Percentiles rank a stretch among this genome's conserved stretches.
These are phyloP conservation scores for Eucalyptus virginea DNA, from an alignment of 345 rosid species.

Conservation along the genomic window DNA sequence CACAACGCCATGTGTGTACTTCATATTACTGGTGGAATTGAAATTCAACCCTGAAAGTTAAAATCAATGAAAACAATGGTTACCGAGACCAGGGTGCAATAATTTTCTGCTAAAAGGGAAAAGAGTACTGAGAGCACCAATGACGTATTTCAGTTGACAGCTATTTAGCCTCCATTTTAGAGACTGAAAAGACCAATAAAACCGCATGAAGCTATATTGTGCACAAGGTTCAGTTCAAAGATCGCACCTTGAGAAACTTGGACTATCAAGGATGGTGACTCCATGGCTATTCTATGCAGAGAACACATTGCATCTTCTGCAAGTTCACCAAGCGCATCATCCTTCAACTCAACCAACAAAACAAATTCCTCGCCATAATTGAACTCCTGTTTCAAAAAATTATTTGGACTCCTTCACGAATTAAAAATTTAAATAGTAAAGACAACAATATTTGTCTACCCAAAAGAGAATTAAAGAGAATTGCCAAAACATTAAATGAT, in stretches of 20 bases:
- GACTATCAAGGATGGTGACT: conserved; percentile 59
- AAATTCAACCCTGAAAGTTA: conserved; percentile 49
- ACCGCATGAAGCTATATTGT: background rate
- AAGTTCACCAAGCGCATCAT: conserved; percentile 30
- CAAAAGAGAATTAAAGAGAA: background rate
- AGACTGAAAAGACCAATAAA: background rate
- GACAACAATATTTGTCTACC: background rate
- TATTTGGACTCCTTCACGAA: background rate
- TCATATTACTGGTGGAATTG: conserved; percentile 44
- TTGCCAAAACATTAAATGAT: background rate
- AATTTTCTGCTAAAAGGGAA: background rate
- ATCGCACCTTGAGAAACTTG: conserved; percentile 63
- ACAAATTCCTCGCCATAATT: conserved; percentile 76
- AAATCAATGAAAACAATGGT: background rate
- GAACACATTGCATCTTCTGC: conserved; percentile 55
- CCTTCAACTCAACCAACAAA: conserved; percentile 50
- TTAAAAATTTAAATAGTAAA: background rate
- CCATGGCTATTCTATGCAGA: conserved; percentile 28
- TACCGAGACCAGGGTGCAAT: background rate
- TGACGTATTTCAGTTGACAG: background rate
- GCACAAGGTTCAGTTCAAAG: background rate
- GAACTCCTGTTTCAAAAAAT: conserved; percentile 48
- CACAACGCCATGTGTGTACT: conserved; percentile 58
- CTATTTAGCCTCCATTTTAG: background rate
- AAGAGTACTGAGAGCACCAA: background rate